These are phyloP conservation scores for Fusarium palustre DNA, from an alignment of 2,329 filamentous ascomycete genomes.

Conservation along the genomic window DNA sequence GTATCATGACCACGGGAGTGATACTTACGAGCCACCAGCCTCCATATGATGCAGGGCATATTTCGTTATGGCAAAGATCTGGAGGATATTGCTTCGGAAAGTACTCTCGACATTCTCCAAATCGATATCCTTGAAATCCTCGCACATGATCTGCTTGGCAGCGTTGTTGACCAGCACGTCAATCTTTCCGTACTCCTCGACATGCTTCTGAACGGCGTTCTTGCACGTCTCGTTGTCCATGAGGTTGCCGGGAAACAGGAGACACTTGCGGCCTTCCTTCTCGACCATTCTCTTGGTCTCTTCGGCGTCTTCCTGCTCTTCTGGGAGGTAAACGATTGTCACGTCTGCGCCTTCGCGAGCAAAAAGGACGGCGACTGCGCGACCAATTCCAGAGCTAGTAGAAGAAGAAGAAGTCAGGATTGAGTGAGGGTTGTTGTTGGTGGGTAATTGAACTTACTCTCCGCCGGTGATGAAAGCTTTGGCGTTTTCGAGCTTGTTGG, in stretches of 20 bases:
- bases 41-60: slow-evolving; percentile 67
- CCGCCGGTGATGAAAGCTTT: slow-evolving; percentile 68
- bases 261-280: slow-evolving; percentile 60
- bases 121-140: slow-evolving; percentile 65
- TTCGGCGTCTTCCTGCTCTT: slow-evolving; percentile 67
- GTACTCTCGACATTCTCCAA: slow-evolving; percentile 66
- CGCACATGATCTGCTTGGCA: slow-evolving; percentile 65
- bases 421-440: accelerated
- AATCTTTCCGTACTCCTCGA: slow-evolving; percentile 60
- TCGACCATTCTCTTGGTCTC: slow-evolving; percentile 65
- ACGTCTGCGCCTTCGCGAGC: slow-evolving; percentile 69
- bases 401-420: not conserved
- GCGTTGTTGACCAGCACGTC: slow-evolving; percentile 70
- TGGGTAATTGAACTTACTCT: slow-evolving; percentile 56
- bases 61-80: slow-evolving; percentile 71
- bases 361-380: slow-evolving; percentile 66
- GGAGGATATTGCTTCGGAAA: slow-evolving; percentile 67
- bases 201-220: slow-evolving; percentile 63
- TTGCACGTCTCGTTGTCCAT: slow-evolving; percentile 63
- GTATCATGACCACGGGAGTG: not conserved
- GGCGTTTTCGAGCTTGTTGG: slow-evolving; percentile 61
- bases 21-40: slow-evolving; percentile 57
- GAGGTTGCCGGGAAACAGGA: slow-evolving; percentile 62
- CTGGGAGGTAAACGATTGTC: slow-evolving; percentile 65
- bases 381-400: slow-evolving; percentile 65